A percentile compares a stretch with the other conserved stretches of the same genome.
Evolutionary conservation across 768 basidiomycete species (phyloP).

Genomic region (Serendipita sp.): DNA sequence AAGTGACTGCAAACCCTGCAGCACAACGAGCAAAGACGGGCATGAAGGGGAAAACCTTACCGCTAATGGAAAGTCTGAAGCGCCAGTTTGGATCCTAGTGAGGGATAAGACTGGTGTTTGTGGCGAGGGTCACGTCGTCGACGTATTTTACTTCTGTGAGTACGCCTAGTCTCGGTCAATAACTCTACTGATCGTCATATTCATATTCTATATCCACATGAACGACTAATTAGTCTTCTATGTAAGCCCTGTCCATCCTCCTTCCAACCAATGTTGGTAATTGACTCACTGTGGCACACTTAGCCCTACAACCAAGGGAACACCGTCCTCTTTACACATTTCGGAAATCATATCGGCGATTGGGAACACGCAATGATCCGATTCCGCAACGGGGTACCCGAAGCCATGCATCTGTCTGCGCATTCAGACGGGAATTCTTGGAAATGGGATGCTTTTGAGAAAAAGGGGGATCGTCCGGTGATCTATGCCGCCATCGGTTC

Average conservation of each 20-base stretch:
- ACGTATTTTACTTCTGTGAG: conserved; percentile 20
- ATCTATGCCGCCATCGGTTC: conserved; percentile 10
- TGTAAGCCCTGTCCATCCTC: neutral
- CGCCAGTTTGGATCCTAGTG: conserved; percentile 14
- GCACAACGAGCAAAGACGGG: neutral
- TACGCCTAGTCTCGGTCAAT: neutral
- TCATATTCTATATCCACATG: no score
- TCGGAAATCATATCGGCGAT: conserved; percentile 18
- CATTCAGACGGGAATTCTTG: conserved; percentile 18
- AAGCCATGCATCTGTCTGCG: conserved; percentile 17
- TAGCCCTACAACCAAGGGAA: conserved; percentile 18
- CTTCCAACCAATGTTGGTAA: neutral
- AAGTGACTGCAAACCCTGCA: neutral
- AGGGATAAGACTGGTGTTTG: conserved; percentile 20
- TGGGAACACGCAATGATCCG: conserved; percentile 23
- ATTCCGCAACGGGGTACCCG: conserved; percentile 18
- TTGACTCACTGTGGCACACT: conserved; percentile 11
- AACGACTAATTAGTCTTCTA: neutral
- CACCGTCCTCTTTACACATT: conserved; percentile 14
- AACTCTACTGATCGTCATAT: neutral
- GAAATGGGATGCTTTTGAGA: conserved; percentile 14
- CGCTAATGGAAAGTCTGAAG: conserved; percentile 12
- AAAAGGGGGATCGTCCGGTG: conserved; percentile 12
- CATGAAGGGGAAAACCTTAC: neutral
- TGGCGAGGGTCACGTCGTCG: conserved; percentile 17